phyloP scores from a whole-genome alignment of 1,139 yeast species.

The Debaryomycetaceae sp. region DNA sequence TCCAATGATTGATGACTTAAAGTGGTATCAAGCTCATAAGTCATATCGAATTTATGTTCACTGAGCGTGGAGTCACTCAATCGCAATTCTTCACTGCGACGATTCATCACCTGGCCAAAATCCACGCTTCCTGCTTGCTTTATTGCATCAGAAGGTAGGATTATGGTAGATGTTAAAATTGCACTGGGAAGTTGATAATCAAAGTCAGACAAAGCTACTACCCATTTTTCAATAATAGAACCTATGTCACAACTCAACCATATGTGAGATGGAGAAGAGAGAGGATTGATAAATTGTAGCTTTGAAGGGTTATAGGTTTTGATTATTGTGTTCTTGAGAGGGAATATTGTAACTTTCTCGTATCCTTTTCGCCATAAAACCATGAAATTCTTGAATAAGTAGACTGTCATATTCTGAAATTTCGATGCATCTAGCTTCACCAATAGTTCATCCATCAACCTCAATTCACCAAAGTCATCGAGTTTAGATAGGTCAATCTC shows the following conservation, averaged over 20 bases:
- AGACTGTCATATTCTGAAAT: slow-evolving; percentile 19
- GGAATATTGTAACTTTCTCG: slow-evolving; percentile 9
- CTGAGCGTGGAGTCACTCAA: neutral
- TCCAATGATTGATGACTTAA: neutral
- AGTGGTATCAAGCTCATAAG: neutral
- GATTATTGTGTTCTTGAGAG: slow-evolving; percentile 10
- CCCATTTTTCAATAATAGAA: slow-evolving; percentile 44
- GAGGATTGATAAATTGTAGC: slow-evolving; percentile 10
- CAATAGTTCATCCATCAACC: slow-evolving; percentile 35
- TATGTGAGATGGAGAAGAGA: slow-evolving; percentile 1
- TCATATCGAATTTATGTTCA: neutral
- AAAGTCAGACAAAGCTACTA: slow-evolving; percentile 37
- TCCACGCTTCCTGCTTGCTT: neutral
- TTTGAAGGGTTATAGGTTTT: slow-evolving; percentile 18
- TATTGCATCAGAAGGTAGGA: slow-evolving; percentile 9
- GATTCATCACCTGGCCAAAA: neutral
- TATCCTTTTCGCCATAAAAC: slow-evolving; percentile 18
- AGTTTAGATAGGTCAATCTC: slow-evolving; percentile 23
- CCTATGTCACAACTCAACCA: slow-evolving; percentile 21
- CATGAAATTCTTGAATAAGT: slow-evolving; percentile 33
- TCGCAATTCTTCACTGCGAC: neutral
- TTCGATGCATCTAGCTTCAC: slow-evolving; percentile 13
- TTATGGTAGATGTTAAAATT: slow-evolving; percentile 36
- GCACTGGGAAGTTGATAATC: slow-evolving; percentile 31
- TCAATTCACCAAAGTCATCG: slow-evolving; percentile 30